A percentile compares a stretch with the other conserved stretches of the same genome.
phyloP scores from a whole-genome alignment of 2,329 filamentous ascomycete species.

The Pseudogymnoascus sp. region DNA sequence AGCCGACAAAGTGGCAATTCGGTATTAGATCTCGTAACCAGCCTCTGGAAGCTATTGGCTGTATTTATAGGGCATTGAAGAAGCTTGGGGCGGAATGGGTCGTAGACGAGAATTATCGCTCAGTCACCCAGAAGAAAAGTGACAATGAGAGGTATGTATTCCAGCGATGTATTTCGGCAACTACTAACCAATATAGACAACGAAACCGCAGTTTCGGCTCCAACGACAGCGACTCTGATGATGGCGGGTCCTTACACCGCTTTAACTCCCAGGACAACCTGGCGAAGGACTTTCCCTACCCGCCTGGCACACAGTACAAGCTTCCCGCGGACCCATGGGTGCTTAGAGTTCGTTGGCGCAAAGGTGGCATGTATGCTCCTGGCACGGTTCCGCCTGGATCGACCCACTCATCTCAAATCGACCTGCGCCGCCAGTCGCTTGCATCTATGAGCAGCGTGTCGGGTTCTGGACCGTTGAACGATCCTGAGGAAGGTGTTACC shows the following conservation, averaged over 20 bases:
- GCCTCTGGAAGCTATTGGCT: slow-evolving; percentile 87
- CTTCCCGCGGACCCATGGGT: slow-evolving; percentile 95
- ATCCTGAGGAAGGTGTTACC: slow-evolving; percentile 48
- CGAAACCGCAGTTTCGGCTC: slow-evolving; percentile 35
- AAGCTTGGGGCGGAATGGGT: slow-evolving; percentile 90
- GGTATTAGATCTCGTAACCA: slow-evolving; percentile 92
- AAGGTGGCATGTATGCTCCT: slow-evolving; percentile 62
- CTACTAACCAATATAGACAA: not conserved
- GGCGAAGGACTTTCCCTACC: slow-evolving; percentile 27
- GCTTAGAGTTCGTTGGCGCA: slow-evolving; percentile 82
- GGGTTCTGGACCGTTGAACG: slow-evolving; percentile 24
- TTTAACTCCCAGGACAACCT: slow-evolving; percentile 25
- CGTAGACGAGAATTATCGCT: slow-evolving; percentile 47
- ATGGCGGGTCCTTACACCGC: slow-evolving; percentile 32
- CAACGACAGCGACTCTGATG: slow-evolving; percentile 29
- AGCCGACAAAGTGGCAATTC: slow-evolving; percentile 93
- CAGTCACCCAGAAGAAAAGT: slow-evolving; percentile 21
- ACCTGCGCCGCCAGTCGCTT: slow-evolving; percentile 35
- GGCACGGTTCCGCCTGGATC: slow-evolving; percentile 42
- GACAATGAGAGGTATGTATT: slow-evolving; percentile 34
- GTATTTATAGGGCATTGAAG: slow-evolving; percentile 84
- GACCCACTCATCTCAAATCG: slow-evolving; percentile 40
- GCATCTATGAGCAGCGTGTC: slow-evolving; percentile 28
- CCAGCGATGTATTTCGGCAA: not conserved
- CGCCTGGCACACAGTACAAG: slow-evolving; percentile 60